Evolutionary conservation across 2,329 filamentous ascomycete genomes (phyloP), one percentile per base, ranked within the genome.

Genomic region (Aspergillus brasiliensis): DNA sequence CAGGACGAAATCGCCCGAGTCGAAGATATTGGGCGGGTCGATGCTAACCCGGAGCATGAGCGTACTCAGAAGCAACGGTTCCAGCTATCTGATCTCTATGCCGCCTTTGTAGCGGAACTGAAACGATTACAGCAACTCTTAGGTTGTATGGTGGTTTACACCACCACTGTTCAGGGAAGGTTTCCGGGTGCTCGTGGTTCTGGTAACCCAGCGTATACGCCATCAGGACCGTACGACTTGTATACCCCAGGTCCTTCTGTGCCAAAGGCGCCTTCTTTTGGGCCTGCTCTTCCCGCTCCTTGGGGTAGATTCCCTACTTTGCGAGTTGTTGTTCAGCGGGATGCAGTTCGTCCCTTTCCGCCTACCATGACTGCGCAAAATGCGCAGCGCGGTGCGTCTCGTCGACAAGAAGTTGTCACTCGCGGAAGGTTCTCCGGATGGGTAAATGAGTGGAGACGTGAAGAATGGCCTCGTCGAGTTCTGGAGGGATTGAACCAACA

Each of bases 1-100:
- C 74, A 76, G 38, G 76, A 80, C 13, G 80, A 82, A 56, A 76
- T 78, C 21, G 69, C 77, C 5, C 74, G 75, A 15, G 72, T 73
- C 0, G 75, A 75, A 51, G 72, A 77, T n/a, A 71, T 79, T 23
- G 73, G 72, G 17, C 69, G 66, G 5, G 52, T 70, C 15, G 54
- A 57, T 4, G 62, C 62, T 28, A 73, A 76, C 4, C 62, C 72
- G 25, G 71, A 75, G 15, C 57, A 59, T 10, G 64, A 71, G 15
- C 72, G 72, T 0, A 54, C 65, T n/a, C 42, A 65, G 38, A 69
- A 69, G 25, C 62, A 62, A 4, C 69, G 65, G 19, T 77, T 76
- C 23, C 61, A 72, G 42, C 54, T 76, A 15, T 59, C 67, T 8
- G 69, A 75, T 42, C 51, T 76, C 15, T 76, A 76, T 47, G 58